These are phyloP conservation scores for Fusarium sp. DNA, from an alignment of 2,329 filamentous ascomycete species.

Conservation along the genomic window DNA sequence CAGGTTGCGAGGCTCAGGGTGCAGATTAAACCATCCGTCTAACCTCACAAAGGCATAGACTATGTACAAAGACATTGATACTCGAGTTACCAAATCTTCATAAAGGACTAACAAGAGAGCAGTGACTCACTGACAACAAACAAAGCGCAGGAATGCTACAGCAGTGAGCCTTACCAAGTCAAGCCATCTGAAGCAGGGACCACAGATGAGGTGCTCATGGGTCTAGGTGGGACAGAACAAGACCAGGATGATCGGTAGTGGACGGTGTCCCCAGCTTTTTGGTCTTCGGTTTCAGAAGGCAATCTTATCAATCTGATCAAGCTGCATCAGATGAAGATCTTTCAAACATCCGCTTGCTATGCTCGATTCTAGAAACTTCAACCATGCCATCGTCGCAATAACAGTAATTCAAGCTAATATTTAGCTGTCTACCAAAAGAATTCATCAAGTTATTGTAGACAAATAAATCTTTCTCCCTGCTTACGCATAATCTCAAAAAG, in stretches of 20 bases:
- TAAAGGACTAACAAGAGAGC: background rate
- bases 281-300: conserved; percentile 20
- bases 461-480: conserved; percentile 7
- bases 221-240: conserved; percentile 32
- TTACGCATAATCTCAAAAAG: conserved; percentile 1
- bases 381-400: background rate
- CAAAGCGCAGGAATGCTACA: background rate
- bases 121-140: background rate
- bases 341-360: conserved; percentile 10
- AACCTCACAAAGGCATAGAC: no score
- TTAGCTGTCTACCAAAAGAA: background rate
- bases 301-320: conserved; percentile 53
- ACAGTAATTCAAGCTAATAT: background rate
- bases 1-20: background rate
- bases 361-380: conserved; percentile 2
- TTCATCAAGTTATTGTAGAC: background rate
- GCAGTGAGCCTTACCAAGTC: background rate
- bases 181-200: background rate
- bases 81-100: background rate
- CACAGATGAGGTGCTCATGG: conserved; percentile 25
- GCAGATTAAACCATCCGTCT: background rate
- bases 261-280: conserved; percentile 35
- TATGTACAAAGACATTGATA: background rate
- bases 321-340: conserved; percentile 46
- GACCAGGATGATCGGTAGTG: conserved; percentile 28